Evolutionary conservation across 805 yeast species (phyloP).

Genomic region (Naumovozyma baii): DNA sequence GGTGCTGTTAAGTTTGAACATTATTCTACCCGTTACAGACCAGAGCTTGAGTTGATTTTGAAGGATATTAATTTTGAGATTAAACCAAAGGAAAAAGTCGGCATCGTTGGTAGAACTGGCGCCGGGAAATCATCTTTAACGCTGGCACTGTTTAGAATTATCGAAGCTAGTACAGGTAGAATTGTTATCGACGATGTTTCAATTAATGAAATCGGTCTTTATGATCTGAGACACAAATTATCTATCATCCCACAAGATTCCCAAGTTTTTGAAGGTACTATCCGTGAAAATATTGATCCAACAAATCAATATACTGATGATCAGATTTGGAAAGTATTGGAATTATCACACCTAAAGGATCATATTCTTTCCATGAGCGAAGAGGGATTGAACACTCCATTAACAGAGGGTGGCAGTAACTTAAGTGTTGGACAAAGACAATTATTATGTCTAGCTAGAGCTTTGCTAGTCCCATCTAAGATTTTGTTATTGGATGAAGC

Average conservation of each 20-base stretch:
- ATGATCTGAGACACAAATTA: conserved; percentile 64
- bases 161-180: conserved; percentile 64
- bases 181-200: conserved; percentile 64
- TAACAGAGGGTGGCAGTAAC: conserved; percentile 62
- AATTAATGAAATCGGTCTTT: conserved; percentile 59
- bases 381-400: conserved; percentile 45
- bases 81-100: conserved; percentile 72
- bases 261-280: conserved; percentile 80
- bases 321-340: conserved; percentile 75
- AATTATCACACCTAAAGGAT: conserved; percentile 63
- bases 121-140: conserved; percentile 90
- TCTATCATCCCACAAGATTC: conserved; percentile 93
- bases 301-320: conserved; percentile 56
- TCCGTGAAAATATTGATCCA: conserved; percentile 84
- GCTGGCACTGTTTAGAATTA: conserved; percentile 72
- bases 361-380: conserved; percentile 49
- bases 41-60: conserved; percentile 70
- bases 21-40: conserved; percentile 79
- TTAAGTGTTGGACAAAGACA: conserved; percentile 73
- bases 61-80: conserved; percentile 56
- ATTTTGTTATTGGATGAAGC: conserved; percentile 75
- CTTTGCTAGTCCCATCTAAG: conserved; percentile 52
- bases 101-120: conserved; percentile 95
- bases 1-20: conserved; percentile 61
- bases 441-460: conserved; percentile 73